A percentile compares a stretch with the other conserved stretches of the same genome.
phyloP scores from a whole-genome alignment of 176 grass and related monocot genomes.

The Triticum dicoccoides region DNA sequence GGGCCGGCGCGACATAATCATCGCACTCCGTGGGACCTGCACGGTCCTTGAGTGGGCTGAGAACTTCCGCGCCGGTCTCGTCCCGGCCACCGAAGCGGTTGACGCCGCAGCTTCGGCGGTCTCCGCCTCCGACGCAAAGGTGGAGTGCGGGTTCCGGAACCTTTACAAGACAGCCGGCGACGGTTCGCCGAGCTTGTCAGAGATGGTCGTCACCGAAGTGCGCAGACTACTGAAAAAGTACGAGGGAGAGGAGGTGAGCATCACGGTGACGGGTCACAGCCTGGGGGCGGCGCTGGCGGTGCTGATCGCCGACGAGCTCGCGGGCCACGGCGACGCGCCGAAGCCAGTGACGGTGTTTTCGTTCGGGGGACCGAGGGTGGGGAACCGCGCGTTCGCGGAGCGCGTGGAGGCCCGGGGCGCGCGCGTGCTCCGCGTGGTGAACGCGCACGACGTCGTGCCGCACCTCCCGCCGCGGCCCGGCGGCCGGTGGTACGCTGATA shows the following conservation, averaged over 20 bases:
- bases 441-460: constrained; percentile 64
- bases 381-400: constrained; percentile 40
- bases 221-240: constrained; percentile 29
- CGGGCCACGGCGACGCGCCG: background rate
- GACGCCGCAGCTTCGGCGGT: background rate
- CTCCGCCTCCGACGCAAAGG: constrained; percentile 22
- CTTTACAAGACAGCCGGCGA: constrained; percentile 43
- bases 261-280: constrained; percentile 65
- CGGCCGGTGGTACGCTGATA: constrained; percentile 37
- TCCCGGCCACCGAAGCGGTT: background rate
- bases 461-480: constrained; percentile 31
- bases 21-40: constrained; percentile 67
- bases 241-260: constrained; percentile 53
- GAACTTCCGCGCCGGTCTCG: constrained; percentile 60
- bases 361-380: constrained; percentile 56
- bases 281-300: constrained; percentile 55
- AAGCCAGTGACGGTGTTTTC: constrained; percentile 55
- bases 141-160: constrained; percentile 66
- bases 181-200: constrained; percentile 39
- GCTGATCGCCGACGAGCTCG: constrained; percentile 56
- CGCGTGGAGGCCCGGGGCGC: constrained; percentile 46
- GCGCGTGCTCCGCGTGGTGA: constrained; percentile 62
- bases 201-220: constrained; percentile 43
- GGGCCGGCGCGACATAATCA: constrained; percentile 63
- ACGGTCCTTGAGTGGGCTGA: constrained; percentile 71